Conservation (phyloP, 1,284 basidiomycete genomes). For the Boletus chippewaensis region DNA sequence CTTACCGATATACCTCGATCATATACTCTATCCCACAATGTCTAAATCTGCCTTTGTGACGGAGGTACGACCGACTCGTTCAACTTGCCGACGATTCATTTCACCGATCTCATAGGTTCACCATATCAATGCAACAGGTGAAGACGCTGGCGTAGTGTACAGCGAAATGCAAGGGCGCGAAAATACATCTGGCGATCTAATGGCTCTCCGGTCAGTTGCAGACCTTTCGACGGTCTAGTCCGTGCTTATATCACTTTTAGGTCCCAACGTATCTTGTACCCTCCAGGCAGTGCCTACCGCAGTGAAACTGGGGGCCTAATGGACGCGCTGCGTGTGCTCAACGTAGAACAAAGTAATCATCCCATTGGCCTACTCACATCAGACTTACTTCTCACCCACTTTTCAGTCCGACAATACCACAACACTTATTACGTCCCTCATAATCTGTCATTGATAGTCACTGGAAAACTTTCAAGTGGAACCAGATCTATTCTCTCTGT, state of each 20-base stretch:
- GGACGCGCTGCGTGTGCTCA: constrained; percentile 82
- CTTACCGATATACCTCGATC: constrained; percentile 93
- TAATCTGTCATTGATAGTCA: constrained; percentile 82
- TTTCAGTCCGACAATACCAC: constrained; percentile 85
- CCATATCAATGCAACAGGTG: constrained; percentile 86
- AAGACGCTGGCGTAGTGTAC: constrained; percentile 95
- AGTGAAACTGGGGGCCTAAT: constrained; percentile 97
- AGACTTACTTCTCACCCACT: constrained; percentile 9
- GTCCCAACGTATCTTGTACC: constrained; percentile 75
- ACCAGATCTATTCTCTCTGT: constrained; percentile 67
- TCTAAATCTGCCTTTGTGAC: constrained; percentile 89
- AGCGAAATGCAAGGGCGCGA: constrained; percentile 98
- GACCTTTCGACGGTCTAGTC: background rate
- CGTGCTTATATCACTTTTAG: constrained; percentile 37
- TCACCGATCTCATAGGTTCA: constrained; percentile 54
- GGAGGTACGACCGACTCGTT: constrained; percentile 49
- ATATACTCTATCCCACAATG: constrained; percentile 94
- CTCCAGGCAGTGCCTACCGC: constrained; percentile 80
- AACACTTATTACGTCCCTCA: constrained; percentile 90
- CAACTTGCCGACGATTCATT: background rate
- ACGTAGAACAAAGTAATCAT: constrained; percentile 79
- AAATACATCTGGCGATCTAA: constrained; percentile 86
- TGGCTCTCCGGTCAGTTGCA: constrained; percentile 68
- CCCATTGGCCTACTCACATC: background rate
- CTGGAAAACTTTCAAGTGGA: constrained; percentile 71